Evolutionary conservation across 371 early-diverging fungal species (phyloP), one percentile per base, ranked within the genome.

Genomic region (Coemansia sp.): DNA sequence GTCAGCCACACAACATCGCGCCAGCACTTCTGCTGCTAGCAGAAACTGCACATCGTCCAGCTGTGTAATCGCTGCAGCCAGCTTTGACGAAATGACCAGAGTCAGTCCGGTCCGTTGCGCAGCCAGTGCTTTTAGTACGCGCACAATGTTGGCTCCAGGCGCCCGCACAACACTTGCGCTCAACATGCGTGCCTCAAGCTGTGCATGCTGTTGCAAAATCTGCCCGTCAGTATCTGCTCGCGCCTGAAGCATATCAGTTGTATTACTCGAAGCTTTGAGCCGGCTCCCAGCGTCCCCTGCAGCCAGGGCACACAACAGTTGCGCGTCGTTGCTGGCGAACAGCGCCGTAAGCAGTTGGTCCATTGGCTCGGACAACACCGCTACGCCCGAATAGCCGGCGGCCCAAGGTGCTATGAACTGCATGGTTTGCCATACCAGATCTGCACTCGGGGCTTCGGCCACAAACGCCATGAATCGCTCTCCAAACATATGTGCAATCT

Each of bases 401-500:
- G 54, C 54, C 77, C 77, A 76, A 42, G 61, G 59, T 5, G 59
- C 51, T 16, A 68, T 59, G 59, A 72, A 76, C 24, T 61, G 11
- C 42, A 76, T 65, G 18, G 73, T 61, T 11, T 61, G 68, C 74
- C 77, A 76, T 8, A 65, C 48, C 16, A 62, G 57, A 18, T 61
- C 64, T 4, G 60, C 55, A 10, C 21, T 53, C 16, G 31, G 45
- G 14, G 51, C 14, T n/a, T 76, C 64, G 1, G 65, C 42, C 4
- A 64, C 63, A 52, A 76, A 61, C 4, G 77, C 40, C 10, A 59
- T 31, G 27, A 76, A 59, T 21, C 66, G 51, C 52, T 68, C 69
- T 11, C 64, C 58, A 37, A 76, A 67, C 7, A 6, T 48, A 34
- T 57, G 45, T 10, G 59, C 63, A 16, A 76, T 48, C 48, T 61